Evolutionary conservation across 768 basidiomycete genomes (phyloP).

Genomic region (Leucogyrophana mollusca): DNA sequence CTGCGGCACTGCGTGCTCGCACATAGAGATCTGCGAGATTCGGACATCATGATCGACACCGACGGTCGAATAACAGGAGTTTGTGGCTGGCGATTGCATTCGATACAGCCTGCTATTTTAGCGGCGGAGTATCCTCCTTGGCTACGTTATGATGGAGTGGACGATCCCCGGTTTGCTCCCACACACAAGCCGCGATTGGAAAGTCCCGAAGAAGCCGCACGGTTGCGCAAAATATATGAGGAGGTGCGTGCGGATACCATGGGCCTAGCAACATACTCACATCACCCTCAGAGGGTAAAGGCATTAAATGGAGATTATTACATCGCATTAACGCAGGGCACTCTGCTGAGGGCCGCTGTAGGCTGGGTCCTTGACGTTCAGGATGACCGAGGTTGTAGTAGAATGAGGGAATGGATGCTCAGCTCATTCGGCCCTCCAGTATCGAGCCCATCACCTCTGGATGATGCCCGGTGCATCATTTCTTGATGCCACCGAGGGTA

Average conservation of each 20-base stretch:
- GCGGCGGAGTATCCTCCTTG: constrained; percentile 22
- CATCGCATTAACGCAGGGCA: constrained; percentile 6
- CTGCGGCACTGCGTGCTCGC: constrained; percentile 12
- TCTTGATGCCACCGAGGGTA: not conserved
- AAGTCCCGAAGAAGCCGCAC: constrained; percentile 4
- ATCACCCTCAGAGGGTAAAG: constrained; percentile 2
- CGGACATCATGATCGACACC: constrained; percentile 14
- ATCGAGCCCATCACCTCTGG: not conserved
- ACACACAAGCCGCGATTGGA: constrained; percentile 5
- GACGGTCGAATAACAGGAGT: constrained; percentile 14
- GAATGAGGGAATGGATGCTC: constrained; percentile 8
- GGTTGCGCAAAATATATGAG: constrained; percentile 1
- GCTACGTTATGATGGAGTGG: constrained; percentile 19
- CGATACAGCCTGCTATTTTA: constrained; percentile 15
- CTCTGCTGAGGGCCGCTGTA: constrained; percentile 6
- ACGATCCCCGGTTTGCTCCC: constrained; percentile 12
- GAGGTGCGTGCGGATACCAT: not conserved
- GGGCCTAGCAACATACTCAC: not conserved
- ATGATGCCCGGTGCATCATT: not conserved
- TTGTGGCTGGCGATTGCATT: constrained; percentile 23
- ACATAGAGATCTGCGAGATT: constrained; percentile 13
- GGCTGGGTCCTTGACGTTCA: constrained; percentile 7
- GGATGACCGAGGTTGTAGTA: constrained; percentile 2
- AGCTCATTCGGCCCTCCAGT: constrained; percentile 9
- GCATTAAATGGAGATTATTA: not conserved